Percentiles rank a stretch among this genome's conserved stretches.
These are phyloP conservation scores for Ganoderma sp. DNA, from an alignment of 1,284 basidiomycete genomes.

Conservation along the genomic window DNA sequence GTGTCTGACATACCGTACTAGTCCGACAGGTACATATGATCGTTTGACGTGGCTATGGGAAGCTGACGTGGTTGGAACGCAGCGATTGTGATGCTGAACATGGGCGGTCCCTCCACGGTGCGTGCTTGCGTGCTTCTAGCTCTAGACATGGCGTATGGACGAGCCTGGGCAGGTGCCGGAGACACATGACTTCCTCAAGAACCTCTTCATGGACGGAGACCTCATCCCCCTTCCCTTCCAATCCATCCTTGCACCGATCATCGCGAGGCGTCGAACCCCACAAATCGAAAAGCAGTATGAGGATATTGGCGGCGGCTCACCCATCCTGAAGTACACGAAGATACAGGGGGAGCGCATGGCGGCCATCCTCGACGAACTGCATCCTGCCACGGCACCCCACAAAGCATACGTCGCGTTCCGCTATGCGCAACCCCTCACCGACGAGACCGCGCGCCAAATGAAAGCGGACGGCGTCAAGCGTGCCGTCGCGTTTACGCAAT, in stretches of 20 bases:
- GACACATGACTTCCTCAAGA: slow-evolving; percentile 90
- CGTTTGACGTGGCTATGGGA: slow-evolving; percentile 1
- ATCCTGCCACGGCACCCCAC: slow-evolving; percentile 92
- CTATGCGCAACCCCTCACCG: slow-evolving; percentile 90
- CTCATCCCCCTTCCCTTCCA: slow-evolving; percentile 97
- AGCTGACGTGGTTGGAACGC: slow-evolving; percentile 18
- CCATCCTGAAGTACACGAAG: slow-evolving; percentile 93
- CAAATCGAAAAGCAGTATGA: slow-evolving; percentile 94
- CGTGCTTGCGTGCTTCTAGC: slow-evolving; percentile 34
- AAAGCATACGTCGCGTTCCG: slow-evolving; percentile 96
- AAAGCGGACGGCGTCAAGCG: slow-evolving; percentile 89
- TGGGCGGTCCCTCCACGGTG: slow-evolving; percentile 96
- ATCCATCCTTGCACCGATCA: slow-evolving; percentile 83
- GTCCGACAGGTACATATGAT: slow-evolving; percentile 63
- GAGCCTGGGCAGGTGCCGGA: slow-evolving; percentile 67
- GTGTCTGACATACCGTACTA: slow-evolving; percentile 36
- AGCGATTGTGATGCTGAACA: slow-evolving; percentile 98
- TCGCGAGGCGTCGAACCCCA: slow-evolving; percentile 92
- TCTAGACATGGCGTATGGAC: slow-evolving; percentile 1
- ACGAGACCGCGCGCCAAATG: slow-evolving; percentile 85
- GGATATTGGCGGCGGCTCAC: slow-evolving; percentile 96
- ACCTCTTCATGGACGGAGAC: slow-evolving; percentile 94
- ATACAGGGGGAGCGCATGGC: slow-evolving; percentile 93
- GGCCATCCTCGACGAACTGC: slow-evolving; percentile 89
- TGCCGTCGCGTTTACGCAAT: slow-evolving; percentile 97